These are phyloP conservation scores for Sclerotinia nivalis DNA, from an alignment of 2,329 filamentous ascomycete species.

Conservation along the genomic window DNA sequence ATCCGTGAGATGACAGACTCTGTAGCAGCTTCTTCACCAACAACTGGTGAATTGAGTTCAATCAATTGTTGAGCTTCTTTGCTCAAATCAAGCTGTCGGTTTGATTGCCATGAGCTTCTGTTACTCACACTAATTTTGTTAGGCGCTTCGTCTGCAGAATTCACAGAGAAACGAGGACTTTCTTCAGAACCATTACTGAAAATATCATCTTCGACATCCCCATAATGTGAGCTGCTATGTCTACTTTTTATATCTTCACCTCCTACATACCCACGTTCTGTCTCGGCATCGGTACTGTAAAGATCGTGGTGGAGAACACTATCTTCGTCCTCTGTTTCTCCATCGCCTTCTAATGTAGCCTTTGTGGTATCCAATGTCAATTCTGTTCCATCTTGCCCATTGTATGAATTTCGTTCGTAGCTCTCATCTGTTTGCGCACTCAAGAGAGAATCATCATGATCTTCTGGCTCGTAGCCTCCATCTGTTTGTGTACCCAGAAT, in stretches of 20 bases:
- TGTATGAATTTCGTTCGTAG: constrained; percentile 33
- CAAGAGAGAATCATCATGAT: constrained; percentile 18
- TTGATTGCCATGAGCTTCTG: constrained; percentile 17
- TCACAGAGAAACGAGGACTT: constrained; percentile 35
- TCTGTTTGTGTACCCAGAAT: constrained; percentile 41
- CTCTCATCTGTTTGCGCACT: constrained; percentile 36
- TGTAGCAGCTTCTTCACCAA: constrained; percentile 38
- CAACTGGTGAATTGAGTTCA: constrained; percentile 33
- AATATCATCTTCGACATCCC: constrained; percentile 42
- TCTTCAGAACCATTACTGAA: constrained; percentile 37
- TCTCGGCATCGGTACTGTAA: constrained; percentile 16
- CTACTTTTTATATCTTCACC: constrained; percentile 28
- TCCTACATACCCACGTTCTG: not conserved
- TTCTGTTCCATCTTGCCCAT: constrained; percentile 31
- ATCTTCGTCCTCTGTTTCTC: constrained; percentile 25
- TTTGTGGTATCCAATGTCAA: constrained; percentile 29
- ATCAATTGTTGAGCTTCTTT: constrained; percentile 31
- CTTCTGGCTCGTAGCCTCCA: constrained; percentile 35
- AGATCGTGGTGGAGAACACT: constrained; percentile 20
- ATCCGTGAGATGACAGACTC: constrained; percentile 50
- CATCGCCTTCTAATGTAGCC: constrained; percentile 28
- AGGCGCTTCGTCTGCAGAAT: constrained; percentile 36
- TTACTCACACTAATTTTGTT: constrained; percentile 1
- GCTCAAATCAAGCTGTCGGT: constrained; percentile 8
- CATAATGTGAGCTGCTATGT: constrained; percentile 40